Base-by-base conservation (phyloP, 2,329 filamentous ascomycete species). In the Penicillium sp. region DNA sequence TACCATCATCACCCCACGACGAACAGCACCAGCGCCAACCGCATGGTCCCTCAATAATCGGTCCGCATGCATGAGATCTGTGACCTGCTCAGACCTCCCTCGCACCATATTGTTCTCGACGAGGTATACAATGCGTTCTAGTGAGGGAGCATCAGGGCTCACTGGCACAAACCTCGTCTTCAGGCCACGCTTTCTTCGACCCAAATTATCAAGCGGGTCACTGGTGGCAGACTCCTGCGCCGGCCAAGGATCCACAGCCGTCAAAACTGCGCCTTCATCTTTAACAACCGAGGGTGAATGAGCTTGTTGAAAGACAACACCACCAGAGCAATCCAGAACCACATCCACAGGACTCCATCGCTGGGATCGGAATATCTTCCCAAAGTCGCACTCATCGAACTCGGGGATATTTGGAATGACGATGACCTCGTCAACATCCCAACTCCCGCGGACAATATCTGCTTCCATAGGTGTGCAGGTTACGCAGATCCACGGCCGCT, bases 311-410 rank as follows among this genome's bases (percentile, higher is more conserved):
- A 77, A 73, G 42, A 73, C 72, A 35, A 71, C 62, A 3, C 69
- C 67, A 33, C 75, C 76, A 13, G 71, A 66, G 57, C 76, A 79
- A 55, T 80, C 78, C 26, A 80, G 62, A 10, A 80, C 75, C 7
- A 80, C 61, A 64, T 80, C 77, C 8, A 79, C 76, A 0, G 77
- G 75, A 0, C 61, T 59, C 71, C 75, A 78, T 11, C 64, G 63
- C 3, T 68, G 71, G 6, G 67, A 53, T 10, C 65, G 67, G 67
- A 79, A 79, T 25, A 68, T 66, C 25, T 61, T 59, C 1, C 65
- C 69, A 30, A 79, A 68, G 60, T 78, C 70, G 51, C 69, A 72
- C 16, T 72, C 70, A 1, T 63, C 53, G 1, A 63, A 45, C 2
- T 68, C 52, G 0, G 73, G 69, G 3, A 72, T 65, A 35, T 67